phyloP scores from a whole-genome alignment of 208 protist species.

The Tetramitus jugosus region DNA sequence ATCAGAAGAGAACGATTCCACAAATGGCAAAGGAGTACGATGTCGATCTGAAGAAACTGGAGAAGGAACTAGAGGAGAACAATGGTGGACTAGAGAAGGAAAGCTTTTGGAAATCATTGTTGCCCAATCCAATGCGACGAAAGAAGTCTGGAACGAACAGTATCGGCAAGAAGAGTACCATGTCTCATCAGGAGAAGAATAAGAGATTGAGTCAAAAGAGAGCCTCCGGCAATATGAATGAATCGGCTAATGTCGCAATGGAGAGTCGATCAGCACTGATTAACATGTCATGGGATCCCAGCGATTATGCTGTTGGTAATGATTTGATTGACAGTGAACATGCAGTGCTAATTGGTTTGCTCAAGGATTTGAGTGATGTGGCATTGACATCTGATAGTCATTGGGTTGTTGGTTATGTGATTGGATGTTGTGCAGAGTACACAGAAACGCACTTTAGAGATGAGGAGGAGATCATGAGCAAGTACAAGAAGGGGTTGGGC shows the following conservation, averaged over 20 bases:
- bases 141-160: too few species aligned
- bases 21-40: background rate
- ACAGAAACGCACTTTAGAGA: background rate
- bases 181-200: background rate
- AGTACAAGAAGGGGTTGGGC: background rate
- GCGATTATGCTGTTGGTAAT: background rate
- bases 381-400: background rate
- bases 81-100: conserved; percentile 2
- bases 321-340: background rate
- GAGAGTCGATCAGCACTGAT: background rate
- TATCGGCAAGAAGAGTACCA: too few species aligned
- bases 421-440: background rate
- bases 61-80: conserved; percentile 1
- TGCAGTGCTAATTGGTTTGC: background rate
- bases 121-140: background rate
- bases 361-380: background rate
- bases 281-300: background rate
- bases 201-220: background rate
- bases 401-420: conserved; percentile 14
- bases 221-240: background rate
- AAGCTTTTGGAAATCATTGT: conserved; percentile 2
- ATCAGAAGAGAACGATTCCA: conserved; percentile 2
- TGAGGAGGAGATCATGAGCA: background rate
- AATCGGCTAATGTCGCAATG: background rate
- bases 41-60: conserved; percentile 5